A percentile compares a stretch with the other conserved stretches of the same genome.
These are phyloP conservation scores for Trichophyton equinum DNA, from an alignment of 2,329 filamentous ascomycete genomes.

Conservation along the genomic window DNA sequence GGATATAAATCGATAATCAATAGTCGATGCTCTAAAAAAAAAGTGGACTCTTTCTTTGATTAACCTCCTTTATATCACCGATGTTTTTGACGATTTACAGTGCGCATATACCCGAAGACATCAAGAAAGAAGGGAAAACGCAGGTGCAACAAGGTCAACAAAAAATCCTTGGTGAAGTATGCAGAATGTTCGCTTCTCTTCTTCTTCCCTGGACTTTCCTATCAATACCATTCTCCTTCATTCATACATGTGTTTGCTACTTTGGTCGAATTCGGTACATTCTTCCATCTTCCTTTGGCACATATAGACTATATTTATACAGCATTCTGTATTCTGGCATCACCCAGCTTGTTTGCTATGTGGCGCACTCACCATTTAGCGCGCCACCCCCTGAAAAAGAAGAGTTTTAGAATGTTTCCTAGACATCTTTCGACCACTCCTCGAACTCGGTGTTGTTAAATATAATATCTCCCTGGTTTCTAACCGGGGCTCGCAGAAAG, in stretches of 20 bases:
- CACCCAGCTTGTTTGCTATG: not conserved
- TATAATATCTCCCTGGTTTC: not conserved
- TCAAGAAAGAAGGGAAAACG: not conserved
- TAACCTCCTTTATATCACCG: not conserved
- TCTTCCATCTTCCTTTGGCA: not conserved
- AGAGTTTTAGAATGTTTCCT: not conserved
- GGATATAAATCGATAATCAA: no score
- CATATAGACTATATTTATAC: not conserved
- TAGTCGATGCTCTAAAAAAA: not conserved
- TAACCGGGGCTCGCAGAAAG: slow-evolving; percentile 2
- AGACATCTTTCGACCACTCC: not conserved
- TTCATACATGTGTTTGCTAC: not conserved
- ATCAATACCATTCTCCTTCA: not conserved
- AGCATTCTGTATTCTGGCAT: not conserved
- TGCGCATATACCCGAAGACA: not conserved
- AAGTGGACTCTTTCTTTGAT: not conserved
- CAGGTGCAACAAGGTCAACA: not conserved
- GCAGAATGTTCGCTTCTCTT: not conserved
- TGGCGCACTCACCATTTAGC: not conserved
- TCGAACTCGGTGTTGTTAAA: not conserved
- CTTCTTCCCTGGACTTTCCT: not conserved
- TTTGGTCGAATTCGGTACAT: not conserved
- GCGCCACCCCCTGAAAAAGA: not conserved
- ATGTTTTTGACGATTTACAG: not conserved
- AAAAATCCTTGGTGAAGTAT: not conserved